Evolutionary conservation across 768 basidiomycete genomes (phyloP).

Genomic region (Boletus rubroflammeus): DNA sequence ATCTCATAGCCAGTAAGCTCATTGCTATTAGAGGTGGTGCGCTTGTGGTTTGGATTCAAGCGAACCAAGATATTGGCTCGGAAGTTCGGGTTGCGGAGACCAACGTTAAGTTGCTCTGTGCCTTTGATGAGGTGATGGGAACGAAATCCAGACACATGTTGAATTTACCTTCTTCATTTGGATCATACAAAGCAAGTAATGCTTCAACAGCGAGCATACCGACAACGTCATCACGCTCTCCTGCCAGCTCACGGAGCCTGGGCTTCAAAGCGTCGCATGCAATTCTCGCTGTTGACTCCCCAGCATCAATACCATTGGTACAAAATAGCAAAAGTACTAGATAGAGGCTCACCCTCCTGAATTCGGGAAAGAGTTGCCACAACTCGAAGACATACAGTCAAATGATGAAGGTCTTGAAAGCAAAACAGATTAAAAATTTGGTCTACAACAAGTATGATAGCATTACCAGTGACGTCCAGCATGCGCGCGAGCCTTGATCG

Average conservation of each 20-base stretch:
- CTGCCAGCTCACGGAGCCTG: conserved; percentile 7
- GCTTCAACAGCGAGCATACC: conserved; percentile 5
- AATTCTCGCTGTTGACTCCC: not conserved
- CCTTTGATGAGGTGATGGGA: not conserved
- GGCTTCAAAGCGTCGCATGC: not conserved
- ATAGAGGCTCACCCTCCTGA: conserved; percentile 1
- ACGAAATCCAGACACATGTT: not conserved
- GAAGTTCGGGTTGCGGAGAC: not conserved
- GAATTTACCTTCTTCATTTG: not conserved
- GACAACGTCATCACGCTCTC: not conserved
- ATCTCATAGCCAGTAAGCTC: not conserved
- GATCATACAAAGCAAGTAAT: not conserved
- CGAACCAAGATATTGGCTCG: not conserved
- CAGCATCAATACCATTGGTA: not conserved
- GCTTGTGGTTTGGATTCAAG: too few relatives aligned
- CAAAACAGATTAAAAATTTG: not conserved
- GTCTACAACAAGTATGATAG: not conserved
- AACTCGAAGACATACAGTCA: not conserved
- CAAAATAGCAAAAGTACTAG: not conserved
- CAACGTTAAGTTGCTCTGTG: not conserved
- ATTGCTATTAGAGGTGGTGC: too few relatives aligned
- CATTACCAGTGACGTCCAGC: not conserved
- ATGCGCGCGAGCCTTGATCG: not conserved
- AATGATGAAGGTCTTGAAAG: not conserved
- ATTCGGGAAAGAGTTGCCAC: not conserved